phyloP scores from a whole-genome alignment of 2,329 filamentous ascomycete genomes.

The Alternaria viburni region DNA sequence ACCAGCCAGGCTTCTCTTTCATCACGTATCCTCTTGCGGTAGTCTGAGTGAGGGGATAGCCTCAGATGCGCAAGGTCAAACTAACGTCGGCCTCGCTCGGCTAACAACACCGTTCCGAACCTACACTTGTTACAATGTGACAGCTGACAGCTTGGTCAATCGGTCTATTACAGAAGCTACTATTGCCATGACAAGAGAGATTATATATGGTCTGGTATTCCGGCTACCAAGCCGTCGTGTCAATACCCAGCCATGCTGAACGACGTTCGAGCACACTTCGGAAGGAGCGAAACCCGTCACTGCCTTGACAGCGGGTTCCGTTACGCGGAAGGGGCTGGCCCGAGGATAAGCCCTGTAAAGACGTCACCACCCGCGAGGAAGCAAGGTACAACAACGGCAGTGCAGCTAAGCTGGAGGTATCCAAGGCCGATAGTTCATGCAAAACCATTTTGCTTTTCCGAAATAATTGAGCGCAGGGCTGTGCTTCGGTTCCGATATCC shows the following conservation, averaged over 20 bases:
- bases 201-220: too few species aligned
- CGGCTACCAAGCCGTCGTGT: too few species aligned
- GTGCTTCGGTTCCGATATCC: background rate
- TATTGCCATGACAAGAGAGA: background rate
- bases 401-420: background rate
- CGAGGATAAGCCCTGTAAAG: background rate
- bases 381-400: background rate
- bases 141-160: background rate
- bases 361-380: background rate
- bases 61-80: background rate
- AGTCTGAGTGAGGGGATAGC: background rate
- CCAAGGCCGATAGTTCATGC: background rate
- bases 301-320: background rate
- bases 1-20: background rate
- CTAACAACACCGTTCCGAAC: background rate
- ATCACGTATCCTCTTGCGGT: background rate
- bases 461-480: background rate
- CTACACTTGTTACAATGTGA: background rate
- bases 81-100: background rate
- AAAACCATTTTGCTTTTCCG: background rate
- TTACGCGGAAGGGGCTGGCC: background rate
- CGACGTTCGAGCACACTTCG: background rate
- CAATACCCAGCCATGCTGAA: too few species aligned
- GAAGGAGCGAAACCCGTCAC: background rate
- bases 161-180: background rate